A percentile compares a stretch with the other conserved stretches of the same genome.
Conservation (phyloP, 805 yeast genomes). For the Clavispora fructus region DNA sequence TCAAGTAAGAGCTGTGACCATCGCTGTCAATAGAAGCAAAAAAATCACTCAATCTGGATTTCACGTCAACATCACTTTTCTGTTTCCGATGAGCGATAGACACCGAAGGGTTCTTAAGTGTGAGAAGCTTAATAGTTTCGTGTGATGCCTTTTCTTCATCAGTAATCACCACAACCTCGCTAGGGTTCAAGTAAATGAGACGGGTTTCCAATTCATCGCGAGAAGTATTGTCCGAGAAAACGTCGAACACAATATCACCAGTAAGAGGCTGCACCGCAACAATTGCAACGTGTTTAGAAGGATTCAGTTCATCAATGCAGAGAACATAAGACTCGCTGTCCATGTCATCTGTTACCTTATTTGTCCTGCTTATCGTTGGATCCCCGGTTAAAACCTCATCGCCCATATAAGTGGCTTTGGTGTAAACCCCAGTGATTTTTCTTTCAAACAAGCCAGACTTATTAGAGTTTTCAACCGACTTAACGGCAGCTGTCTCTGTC, state of each 20-base stretch:
- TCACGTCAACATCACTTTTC: conserved; percentile 3
- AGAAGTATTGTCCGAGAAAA: conserved; percentile 53
- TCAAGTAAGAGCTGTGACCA: conserved; percentile 13
- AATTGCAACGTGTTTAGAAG: conserved; percentile 27
- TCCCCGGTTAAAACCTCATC: conserved; percentile 31
- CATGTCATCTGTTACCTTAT: conserved; percentile 3
- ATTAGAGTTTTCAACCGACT: conserved; percentile 48
- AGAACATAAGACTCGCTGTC: conserved; percentile 40
- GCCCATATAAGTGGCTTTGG: conserved; percentile 80
- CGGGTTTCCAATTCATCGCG: conserved; percentile 71
- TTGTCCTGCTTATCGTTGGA: conserved; percentile 8
- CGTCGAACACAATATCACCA: conserved; percentile 73
- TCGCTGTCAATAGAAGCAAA: conserved; percentile 18
- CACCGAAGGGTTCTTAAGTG: conserved; percentile 13
- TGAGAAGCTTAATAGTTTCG: conserved; percentile 20
- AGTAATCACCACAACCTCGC: conserved; percentile 54
- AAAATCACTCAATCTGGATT: conserved; percentile 19
- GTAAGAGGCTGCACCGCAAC: conserved; percentile 66
- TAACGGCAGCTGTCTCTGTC: conserved; percentile 72
- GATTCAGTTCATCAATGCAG: conserved; percentile 28
- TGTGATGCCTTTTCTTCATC: conserved; percentile 20
- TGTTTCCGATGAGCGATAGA: conserved; percentile 4
- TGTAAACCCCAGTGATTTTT: conserved; percentile 63
- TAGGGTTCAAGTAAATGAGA: conserved; percentile 66
- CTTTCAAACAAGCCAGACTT: conserved; percentile 56